phyloP scores from a whole-genome alignment of 345 rosid species.

The Aquilaria yunnanensis region DNA sequence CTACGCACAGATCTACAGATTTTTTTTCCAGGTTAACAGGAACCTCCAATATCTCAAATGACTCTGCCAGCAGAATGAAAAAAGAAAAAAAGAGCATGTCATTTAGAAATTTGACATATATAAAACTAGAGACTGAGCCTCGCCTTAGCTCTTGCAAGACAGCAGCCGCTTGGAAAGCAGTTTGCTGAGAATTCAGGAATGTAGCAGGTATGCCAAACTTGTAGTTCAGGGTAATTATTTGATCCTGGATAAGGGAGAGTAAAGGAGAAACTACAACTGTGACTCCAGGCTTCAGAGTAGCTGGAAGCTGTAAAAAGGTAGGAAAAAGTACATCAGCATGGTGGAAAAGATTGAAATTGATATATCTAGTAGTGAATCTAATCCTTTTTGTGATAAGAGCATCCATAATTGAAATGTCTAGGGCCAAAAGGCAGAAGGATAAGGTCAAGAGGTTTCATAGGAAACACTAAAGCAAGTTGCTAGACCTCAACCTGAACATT shows the following conservation, averaged over 20 bases:
- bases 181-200: slow-evolving; percentile 88
- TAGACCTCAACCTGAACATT: neutral
- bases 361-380: too few species aligned
- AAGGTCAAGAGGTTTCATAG: too few species aligned
- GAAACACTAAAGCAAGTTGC: neutral
- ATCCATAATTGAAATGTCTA: too few species aligned
- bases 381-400: too few species aligned
- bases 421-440: slow-evolving; percentile 2
- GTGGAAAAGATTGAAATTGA: neutral
- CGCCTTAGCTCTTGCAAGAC: slow-evolving; percentile 84
- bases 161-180: slow-evolving; percentile 66
- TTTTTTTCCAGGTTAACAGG: slow-evolving; percentile 3
- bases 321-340: slow-evolving; percentile 8
- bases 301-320: slow-evolving; percentile 58
- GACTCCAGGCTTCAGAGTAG: slow-evolving; percentile 78
- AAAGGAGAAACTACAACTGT: slow-evolving; percentile 82
- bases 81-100: neutral
- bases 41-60: neutral
- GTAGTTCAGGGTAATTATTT: slow-evolving; percentile 66
- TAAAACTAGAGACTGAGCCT: slow-evolving; percentile 17
- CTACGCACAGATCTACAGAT: neutral
- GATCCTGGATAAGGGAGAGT: slow-evolving; percentile 91
- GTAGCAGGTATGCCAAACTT: slow-evolving; percentile 84
- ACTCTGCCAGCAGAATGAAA: neutral
- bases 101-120: neutral